These are phyloP conservation scores for Gastrolobium bilobum DNA, from an alignment of 306 rosid species.

Conservation along the genomic window DNA sequence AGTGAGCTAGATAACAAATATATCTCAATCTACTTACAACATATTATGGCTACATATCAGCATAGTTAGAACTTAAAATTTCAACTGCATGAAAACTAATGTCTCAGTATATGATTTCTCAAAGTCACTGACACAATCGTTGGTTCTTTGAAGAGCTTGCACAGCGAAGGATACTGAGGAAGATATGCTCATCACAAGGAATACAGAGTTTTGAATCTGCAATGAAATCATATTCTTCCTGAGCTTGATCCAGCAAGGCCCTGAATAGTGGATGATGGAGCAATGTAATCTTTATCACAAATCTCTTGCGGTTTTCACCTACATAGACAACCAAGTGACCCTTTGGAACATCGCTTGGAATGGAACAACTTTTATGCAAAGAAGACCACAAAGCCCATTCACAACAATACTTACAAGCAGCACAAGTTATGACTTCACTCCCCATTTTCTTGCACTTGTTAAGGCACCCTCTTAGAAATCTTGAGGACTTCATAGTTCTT, in stretches of 20 bases:
- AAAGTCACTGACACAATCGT: constrained; percentile 51
- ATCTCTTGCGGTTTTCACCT: constrained; percentile 80
- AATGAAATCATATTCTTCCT: constrained; percentile 79
- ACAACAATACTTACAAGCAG: constrained; percentile 62
- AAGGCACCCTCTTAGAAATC: constrained; percentile 61
- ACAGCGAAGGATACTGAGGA: constrained; percentile 70
- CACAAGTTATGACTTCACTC: constrained; percentile 56
- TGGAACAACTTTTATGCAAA: constrained; percentile 60
- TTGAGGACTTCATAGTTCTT: constrained; percentile 50
- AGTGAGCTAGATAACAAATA: constrained; percentile 39
- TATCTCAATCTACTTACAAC: constrained; percentile 52
- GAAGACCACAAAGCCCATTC: constrained; percentile 66
- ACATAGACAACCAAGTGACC: constrained; percentile 94
- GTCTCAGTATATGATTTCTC: constrained; percentile 42
- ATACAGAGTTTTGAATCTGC: constrained; percentile 77
- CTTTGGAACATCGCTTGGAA: constrained; percentile 94
- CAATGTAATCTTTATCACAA: constrained; percentile 71
- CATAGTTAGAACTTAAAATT: constrained; percentile 46
- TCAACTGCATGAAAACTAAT: constrained; percentile 40
- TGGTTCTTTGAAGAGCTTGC: constrained; percentile 63
- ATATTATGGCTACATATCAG: constrained; percentile 51
- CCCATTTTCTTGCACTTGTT: constrained; percentile 86
- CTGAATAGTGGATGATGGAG: constrained; percentile 87
- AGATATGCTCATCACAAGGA: constrained; percentile 85
- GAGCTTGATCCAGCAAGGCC: constrained; percentile 89